phyloP scores from a whole-genome alignment of 2,329 filamentous ascomycete species.

The Talaromyces funiculosus region DNA sequence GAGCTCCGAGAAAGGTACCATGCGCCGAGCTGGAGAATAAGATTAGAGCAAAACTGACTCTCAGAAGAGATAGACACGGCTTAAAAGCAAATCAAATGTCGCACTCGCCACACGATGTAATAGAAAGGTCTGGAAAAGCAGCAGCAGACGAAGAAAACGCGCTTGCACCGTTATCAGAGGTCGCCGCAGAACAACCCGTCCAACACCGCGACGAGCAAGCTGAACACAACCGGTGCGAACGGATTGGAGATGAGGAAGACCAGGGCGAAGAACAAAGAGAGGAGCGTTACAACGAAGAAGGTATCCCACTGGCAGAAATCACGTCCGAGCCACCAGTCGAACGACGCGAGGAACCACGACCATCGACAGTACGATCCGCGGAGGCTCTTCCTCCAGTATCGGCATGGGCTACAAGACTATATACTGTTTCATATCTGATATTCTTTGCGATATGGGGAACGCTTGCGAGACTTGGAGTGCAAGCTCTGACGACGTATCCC shows the following conservation, averaged over 20 bases:
- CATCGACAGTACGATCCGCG: constrained; percentile 27
- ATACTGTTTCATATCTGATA: constrained; percentile 74
- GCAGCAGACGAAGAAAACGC: constrained; percentile 5
- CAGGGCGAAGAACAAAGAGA: neutral
- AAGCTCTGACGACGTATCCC: constrained; percentile 73
- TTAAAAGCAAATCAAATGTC: neutral
- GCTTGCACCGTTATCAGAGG: constrained; percentile 6
- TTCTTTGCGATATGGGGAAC: constrained; percentile 83
- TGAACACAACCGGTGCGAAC: neutral
- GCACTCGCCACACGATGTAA: neutral
- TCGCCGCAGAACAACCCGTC: constrained; percentile 1
- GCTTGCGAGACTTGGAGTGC: constrained; percentile 72
- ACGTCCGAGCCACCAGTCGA: constrained; percentile 7
- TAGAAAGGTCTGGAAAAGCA: neutral
- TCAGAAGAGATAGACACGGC: neutral
- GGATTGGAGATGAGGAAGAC: neutral
- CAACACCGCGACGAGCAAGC: neutral
- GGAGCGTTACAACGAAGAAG: neutral
- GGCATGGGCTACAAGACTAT: constrained; percentile 52
- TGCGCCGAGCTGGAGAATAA: neutral
- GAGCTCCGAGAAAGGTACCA: neutral
- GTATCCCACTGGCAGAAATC: constrained; percentile 12
- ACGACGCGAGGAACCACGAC: constrained; percentile 21
- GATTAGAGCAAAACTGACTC: neutral
- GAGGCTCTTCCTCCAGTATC: constrained; percentile 36